phyloP scores from a whole-genome alignment of 1,284 basidiomycete species.

The Ceratobasidium sp. region DNA sequence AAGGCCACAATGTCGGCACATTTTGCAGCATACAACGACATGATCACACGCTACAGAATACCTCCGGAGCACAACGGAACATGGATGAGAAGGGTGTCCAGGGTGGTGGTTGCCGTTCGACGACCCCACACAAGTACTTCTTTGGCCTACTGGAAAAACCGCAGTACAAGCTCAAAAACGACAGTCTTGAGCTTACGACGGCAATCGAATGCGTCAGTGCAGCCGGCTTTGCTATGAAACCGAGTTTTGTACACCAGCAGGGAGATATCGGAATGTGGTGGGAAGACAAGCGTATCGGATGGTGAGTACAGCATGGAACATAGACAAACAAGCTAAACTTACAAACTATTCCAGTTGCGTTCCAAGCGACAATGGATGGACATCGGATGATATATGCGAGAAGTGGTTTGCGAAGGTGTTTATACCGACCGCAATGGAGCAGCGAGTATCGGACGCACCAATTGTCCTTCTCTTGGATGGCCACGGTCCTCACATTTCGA shows the following conservation, averaged over 20 bases:
- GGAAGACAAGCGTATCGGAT: not conserved
- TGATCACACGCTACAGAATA: conserved; percentile 48
- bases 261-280: conserved; percentile 15
- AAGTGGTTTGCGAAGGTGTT: conserved; percentile 32
- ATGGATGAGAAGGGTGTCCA: conserved; percentile 56
- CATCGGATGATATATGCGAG: conserved; percentile 22
- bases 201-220: conserved; percentile 4
- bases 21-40: not conserved
- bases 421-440: conserved; percentile 31
- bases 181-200: conserved; percentile 18
- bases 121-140: conserved; percentile 50
- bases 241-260: not conserved
- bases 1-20: not conserved
- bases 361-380: conserved; percentile 60
- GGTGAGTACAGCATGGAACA: not conserved
- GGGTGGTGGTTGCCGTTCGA: conserved; percentile 53
- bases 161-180: conserved; percentile 47
- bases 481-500: conserved; percentile 58
- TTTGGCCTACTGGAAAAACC: conserved; percentile 38
- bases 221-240: conserved; percentile 9
- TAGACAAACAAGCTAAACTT: not conserved
- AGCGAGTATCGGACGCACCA: conserved; percentile 53
- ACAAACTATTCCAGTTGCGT: conserved; percentile 12
- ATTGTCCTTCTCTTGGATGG: conserved; percentile 62
- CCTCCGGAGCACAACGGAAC: conserved; percentile 51